Evolutionary conservation across 768 basidiomycete genomes (phyloP).

Genomic region (Boletus reticuloceps): DNA sequence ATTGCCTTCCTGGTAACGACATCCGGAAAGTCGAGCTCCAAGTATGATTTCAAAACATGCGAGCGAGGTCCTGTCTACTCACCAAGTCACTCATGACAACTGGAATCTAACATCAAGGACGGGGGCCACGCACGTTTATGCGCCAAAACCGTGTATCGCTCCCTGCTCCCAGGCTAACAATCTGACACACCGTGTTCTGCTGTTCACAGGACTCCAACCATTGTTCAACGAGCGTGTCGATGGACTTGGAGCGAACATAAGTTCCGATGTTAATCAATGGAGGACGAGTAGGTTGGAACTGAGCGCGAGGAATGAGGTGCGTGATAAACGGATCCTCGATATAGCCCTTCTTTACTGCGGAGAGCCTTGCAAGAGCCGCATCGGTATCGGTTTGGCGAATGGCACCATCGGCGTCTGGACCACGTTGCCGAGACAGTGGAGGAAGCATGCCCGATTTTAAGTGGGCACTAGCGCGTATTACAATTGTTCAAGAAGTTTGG

Average conservation of each 20-base stretch:
- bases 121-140: slow-evolving; percentile 56
- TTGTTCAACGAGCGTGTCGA: slow-evolving; percentile 70
- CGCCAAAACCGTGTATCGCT: slow-evolving; percentile 97
- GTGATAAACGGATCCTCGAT: slow-evolving; percentile 72
- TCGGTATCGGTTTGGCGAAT: slow-evolving; percentile 81
- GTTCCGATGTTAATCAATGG: slow-evolving; percentile 97
- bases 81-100: neutral
- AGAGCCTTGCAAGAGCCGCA: slow-evolving; percentile 79
- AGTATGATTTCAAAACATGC: slow-evolving; percentile 54
- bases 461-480: neutral
- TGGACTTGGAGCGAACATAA: slow-evolving; percentile 74
- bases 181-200: slow-evolving; percentile 61
- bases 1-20: slow-evolving; percentile 81
- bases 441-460: slow-evolving; percentile 10
- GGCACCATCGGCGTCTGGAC: slow-evolving; percentile 52
- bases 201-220: slow-evolving; percentile 53
- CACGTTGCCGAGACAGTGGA: slow-evolving; percentile 12
- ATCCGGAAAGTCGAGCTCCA: slow-evolving; percentile 91
- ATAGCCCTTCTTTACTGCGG: slow-evolving; percentile 83
- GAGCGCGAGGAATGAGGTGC: slow-evolving; percentile 64
- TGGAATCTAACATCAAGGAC: neutral
- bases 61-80: slow-evolving; percentile 49
- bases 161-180: slow-evolving; percentile 93
- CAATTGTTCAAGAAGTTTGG: too few species aligned
- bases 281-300: slow-evolving; percentile 57